Conservation (phyloP, 2,329 filamentous ascomycete species). For the Phyllosticta paracitricarpa region DNA sequence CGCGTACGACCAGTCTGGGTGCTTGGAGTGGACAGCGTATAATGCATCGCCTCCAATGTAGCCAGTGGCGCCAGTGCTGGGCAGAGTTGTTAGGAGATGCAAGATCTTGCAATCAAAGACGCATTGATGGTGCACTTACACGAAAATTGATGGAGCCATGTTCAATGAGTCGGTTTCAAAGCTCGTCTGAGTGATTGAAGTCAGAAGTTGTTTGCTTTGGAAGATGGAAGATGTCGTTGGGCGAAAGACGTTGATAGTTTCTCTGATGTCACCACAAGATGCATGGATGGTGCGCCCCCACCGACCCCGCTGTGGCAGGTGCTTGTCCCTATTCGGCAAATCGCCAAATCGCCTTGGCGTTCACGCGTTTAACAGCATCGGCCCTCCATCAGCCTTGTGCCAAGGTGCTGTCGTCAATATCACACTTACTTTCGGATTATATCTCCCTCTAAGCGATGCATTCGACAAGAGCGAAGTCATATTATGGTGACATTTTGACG, state of each 20-base stretch:
- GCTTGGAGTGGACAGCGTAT: neutral
- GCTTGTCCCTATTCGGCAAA: neutral
- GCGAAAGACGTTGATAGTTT: neutral
- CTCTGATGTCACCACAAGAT: neutral
- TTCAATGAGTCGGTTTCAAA: neutral
- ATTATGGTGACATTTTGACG: too few relatives aligned
- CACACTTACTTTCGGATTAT: too few relatives aligned
- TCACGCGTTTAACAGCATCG: neutral
- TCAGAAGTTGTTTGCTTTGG: neutral
- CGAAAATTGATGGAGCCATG: neutral
- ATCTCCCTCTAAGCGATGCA: too few relatives aligned
- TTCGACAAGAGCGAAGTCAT: too few relatives aligned
- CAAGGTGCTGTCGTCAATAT: too few relatives aligned
- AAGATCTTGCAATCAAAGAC: neutral
- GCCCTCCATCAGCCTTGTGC: neutral
- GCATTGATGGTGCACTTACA: neutral
- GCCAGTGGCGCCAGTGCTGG: slow-evolving; percentile 5
- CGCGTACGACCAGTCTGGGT: slow-evolving; percentile 3
- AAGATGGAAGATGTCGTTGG: neutral
- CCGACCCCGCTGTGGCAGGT: neutral
- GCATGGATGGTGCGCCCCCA: neutral
- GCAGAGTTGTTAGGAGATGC: neutral
- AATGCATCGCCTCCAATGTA: slow-evolving; percentile 10
- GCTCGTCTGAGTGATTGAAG: neutral
- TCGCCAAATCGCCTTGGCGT: neutral